phyloP scores from a whole-genome alignment of 164 flowering plant species.

The Nymphaea colorata region DNA sequence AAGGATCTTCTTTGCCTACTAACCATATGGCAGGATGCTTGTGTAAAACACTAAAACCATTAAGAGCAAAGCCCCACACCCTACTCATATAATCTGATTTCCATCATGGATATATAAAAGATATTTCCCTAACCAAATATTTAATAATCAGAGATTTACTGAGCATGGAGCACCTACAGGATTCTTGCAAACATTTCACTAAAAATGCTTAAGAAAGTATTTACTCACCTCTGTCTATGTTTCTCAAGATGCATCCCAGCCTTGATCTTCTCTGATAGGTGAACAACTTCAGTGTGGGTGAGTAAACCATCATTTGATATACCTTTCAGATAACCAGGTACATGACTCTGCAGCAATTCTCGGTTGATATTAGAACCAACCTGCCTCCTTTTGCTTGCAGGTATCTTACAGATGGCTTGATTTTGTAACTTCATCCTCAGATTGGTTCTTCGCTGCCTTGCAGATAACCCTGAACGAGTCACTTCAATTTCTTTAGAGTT shows the following conservation, averaged over 20 bases:
- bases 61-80: too few species aligned
- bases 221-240: slow-evolving; percentile 47
- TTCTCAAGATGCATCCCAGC: slow-evolving; percentile 65
- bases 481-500: slow-evolving; percentile 24
- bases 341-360: slow-evolving; percentile 45
- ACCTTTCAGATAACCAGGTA: slow-evolving; percentile 70
- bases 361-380: slow-evolving; percentile 32
- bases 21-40: too few species aligned
- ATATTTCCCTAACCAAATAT: too few species aligned
- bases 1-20: too few species aligned
- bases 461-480: slow-evolving; percentile 70
- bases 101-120: too few species aligned
- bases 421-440: slow-evolving; percentile 23
- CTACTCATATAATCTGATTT: too few species aligned
- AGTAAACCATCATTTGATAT: slow-evolving; percentile 51
- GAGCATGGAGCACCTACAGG: too few species aligned
- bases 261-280: slow-evolving; percentile 59
- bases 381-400: slow-evolving; percentile 19
- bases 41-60: too few species aligned
- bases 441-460: slow-evolving; percentile 56
- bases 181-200: not conserved
- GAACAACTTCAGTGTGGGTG: slow-evolving; percentile 67
- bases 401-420: slow-evolving; percentile 9
- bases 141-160: too few species aligned
- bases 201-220: not conserved